Conservation (phyloP, 257 asterid species). For the Solanum appendiculatum region DNA sequence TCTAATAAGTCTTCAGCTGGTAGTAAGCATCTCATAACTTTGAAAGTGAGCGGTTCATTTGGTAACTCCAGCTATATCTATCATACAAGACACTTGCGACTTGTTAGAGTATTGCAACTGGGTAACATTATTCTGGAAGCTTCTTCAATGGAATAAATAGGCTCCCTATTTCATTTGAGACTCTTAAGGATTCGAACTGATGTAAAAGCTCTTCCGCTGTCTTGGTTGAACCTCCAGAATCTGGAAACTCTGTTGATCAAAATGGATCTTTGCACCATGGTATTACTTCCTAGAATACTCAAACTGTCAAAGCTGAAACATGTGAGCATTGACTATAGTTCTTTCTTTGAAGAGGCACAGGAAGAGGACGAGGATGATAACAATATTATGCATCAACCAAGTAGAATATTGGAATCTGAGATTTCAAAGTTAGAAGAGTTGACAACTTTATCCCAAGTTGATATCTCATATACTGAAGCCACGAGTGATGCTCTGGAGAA, state of each 20-base stretch:
- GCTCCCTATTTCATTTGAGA: neutral
- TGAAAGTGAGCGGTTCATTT: neutral
- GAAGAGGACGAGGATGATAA: too few relatives aligned
- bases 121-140: neutral
- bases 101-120: constrained; percentile 11
- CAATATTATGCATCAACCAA: too few relatives aligned
- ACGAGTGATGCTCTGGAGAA: neutral
- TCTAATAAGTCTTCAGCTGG: too few relatives aligned
- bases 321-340: neutral
- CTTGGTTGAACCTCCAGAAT: neutral
- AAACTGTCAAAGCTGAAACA: neutral
- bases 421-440: neutral
- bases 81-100: neutral
- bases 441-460: neutral
- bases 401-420: neutral
- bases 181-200: neutral
- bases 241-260: neutral
- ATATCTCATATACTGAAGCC: neutral
- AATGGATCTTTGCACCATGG: neutral
- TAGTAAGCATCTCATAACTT: neutral
- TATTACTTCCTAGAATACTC: neutral
- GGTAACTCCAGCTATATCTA: neutral
- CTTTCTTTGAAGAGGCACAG: too few relatives aligned
- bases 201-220: neutral
- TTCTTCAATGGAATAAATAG: neutral